phyloP scores from a whole-genome alignment of 805 yeast species.

The Danielia reshetovae region DNA sequence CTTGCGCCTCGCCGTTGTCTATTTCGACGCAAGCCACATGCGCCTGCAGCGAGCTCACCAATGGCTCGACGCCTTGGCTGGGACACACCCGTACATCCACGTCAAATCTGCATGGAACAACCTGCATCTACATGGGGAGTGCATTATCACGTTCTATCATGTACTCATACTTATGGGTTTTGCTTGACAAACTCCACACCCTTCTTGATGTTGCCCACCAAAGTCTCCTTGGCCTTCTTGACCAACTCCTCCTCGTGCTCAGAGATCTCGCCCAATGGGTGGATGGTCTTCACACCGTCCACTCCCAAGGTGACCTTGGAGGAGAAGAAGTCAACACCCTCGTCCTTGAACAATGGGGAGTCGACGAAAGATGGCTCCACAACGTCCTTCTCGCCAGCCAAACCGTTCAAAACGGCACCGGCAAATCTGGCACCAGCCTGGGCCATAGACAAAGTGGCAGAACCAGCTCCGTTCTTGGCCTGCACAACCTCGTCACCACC shows the following conservation, averaged over 20 bases:
- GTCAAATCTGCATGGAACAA: not conserved
- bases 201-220: slow-evolving; percentile 87
- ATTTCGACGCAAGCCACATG: too few relatives aligned
- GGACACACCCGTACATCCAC: not conserved
- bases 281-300: slow-evolving; percentile 81
- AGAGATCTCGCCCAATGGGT: slow-evolving; percentile 68
- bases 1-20: too few relatives aligned
- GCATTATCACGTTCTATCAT: not conserved
- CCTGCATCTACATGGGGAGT: too few relatives aligned
- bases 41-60: too few relatives aligned
- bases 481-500: slow-evolving; percentile 96
- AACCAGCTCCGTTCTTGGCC: slow-evolving; percentile 92
- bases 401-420: slow-evolving; percentile 59
- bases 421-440: slow-evolving; percentile 83
- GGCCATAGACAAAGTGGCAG: slow-evolving; percentile 92
- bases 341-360: slow-evolving; percentile 74
- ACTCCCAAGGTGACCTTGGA: slow-evolving; percentile 91
- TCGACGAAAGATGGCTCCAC: slow-evolving; percentile 72
- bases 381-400: slow-evolving; percentile 59
- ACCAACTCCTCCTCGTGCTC: slow-evolving; percentile 83
- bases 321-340: slow-evolving; percentile 96
- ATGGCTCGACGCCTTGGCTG: too few relatives aligned
- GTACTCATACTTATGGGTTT: slow-evolving; percentile 46
- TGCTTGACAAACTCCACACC: slow-evolving; percentile 83
- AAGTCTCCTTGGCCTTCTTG: slow-evolving; percentile 79